phyloP scores from a whole-genome alignment of 257 asterid species.

The Ajuga chamaepitys region DNA sequence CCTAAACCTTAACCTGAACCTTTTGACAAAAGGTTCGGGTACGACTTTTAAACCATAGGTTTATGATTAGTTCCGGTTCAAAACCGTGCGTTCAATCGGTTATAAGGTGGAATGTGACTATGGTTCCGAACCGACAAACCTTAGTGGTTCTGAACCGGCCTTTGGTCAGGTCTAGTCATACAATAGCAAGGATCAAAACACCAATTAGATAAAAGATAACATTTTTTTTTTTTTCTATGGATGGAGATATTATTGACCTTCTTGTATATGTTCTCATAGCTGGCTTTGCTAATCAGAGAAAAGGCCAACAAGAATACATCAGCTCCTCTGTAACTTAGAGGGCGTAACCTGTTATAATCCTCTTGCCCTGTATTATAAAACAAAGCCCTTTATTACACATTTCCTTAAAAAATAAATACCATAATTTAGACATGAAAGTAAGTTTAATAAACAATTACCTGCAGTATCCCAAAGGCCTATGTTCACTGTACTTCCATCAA shows the following conservation, averaged over 20 bases:
- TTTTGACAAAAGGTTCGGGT: too few species aligned
- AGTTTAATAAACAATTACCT: constrained; percentile 26
- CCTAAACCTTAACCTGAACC: too few species aligned
- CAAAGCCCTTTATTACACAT: neutral
- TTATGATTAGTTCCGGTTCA: too few species aligned
- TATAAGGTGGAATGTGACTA: too few species aligned
- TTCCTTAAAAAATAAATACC: neutral
- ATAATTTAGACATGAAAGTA: neutral
- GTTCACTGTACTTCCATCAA: constrained; percentile 80
- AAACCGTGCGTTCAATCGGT: too few species aligned
- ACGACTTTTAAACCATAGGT: too few species aligned
- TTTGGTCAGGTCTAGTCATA: too few species aligned
- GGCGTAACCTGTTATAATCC: constrained; percentile 81
- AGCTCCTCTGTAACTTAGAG: constrained; percentile 88
- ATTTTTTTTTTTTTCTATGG: too few species aligned
- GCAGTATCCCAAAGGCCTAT: constrained; percentile 95
- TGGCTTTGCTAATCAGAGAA: constrained; percentile 79
- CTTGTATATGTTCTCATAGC: constrained; percentile 74
- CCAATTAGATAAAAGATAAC: too few species aligned
- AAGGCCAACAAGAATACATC: constrained; percentile 73
- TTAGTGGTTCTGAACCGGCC: too few species aligned
- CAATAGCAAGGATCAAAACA: too few species aligned
- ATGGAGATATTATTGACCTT: constrained; percentile 35
- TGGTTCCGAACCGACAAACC: too few species aligned
- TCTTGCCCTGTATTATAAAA: constrained; percentile 63